Evolutionary conservation across 306 rosid genomes (phyloP).

Genomic region (Cucumis melo): DNA sequence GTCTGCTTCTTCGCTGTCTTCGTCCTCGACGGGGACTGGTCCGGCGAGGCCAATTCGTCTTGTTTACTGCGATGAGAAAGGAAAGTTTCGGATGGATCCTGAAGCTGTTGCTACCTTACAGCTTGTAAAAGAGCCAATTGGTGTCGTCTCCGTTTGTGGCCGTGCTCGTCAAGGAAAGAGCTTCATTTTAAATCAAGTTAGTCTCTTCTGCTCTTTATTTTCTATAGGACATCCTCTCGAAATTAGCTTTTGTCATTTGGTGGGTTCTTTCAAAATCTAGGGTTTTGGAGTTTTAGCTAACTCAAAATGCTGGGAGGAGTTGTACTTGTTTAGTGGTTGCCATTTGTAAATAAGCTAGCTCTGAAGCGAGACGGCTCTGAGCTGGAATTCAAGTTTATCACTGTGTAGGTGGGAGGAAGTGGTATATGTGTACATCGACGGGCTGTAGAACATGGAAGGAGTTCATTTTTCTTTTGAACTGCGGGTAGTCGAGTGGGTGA

Average conservation of each 20-base stretch:
- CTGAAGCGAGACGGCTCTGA: not conserved
- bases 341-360: not conserved
- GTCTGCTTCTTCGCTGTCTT: conserved; percentile 11
- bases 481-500: not conserved
- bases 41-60: conserved; percentile 77
- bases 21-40: conserved; percentile 44
- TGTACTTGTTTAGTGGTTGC: not conserved
- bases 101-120: conserved; percentile 85
- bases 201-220: not conserved
- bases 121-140: conserved; percentile 86
- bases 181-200: conserved; percentile 73
- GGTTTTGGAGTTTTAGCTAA: conserved; percentile 10
- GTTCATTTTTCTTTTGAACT: not conserved
- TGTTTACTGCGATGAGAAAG: conserved; percentile 77
- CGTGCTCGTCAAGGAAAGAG: conserved; percentile 98
- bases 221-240: not conserved
- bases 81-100: conserved; percentile 89
- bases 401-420: not conserved
- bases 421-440: not conserved
- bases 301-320: not conserved
- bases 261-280: conserved; percentile 10
- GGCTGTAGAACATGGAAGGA: too few species aligned
- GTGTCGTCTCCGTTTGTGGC: conserved; percentile 86
- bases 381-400: not conserved
- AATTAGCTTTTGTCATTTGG: not conserved